Conservation (phyloP, 169 alveolate genomes). For the Amoebophrya sp. region DNA sequence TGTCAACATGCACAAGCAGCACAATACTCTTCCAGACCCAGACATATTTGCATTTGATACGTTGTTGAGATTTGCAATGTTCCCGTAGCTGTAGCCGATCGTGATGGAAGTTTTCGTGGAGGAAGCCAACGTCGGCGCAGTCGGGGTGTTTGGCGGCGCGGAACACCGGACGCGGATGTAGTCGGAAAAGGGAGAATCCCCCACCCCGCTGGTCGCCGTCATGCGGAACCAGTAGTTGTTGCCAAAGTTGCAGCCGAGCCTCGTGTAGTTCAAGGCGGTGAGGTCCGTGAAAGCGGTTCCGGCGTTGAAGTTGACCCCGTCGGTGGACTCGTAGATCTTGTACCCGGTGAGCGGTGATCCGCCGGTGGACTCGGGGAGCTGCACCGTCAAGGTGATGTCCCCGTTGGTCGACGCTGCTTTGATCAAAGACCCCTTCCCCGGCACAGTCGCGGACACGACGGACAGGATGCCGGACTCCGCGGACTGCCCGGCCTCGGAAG, state of each 20-base stretch:
- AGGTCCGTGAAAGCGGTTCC: neutral
- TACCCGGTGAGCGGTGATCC: slow-evolving; percentile 9
- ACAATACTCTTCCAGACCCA: too few relatives aligned
- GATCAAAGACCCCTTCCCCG: neutral
- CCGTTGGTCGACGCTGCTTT: neutral
- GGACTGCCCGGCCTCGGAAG: neutral
- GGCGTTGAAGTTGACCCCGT: neutral
- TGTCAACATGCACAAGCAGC: too few relatives aligned
- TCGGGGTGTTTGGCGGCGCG: slow-evolving; percentile 13
- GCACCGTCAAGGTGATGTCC: neutral
- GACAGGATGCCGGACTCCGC: neutral
- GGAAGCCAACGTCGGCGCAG: neutral
- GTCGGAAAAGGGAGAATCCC: neutral
- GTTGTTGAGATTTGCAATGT: neutral
- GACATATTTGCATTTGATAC: too few relatives aligned
- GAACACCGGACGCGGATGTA: slow-evolving; percentile 7
- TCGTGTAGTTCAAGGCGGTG: neutral
- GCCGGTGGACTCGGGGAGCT: neutral
- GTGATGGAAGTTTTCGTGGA: neutral
- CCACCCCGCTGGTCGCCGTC: neutral
- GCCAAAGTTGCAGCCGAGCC: slow-evolving; percentile 1
- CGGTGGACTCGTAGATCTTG: slow-evolving; percentile 10
- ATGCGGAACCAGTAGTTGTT: slow-evolving; percentile 18
- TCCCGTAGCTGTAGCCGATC: neutral
- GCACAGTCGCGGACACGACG: neutral